phyloP scores from a whole-genome alignment of 352 stramenopile genomes.

The Blastocystis sp. region DNA sequence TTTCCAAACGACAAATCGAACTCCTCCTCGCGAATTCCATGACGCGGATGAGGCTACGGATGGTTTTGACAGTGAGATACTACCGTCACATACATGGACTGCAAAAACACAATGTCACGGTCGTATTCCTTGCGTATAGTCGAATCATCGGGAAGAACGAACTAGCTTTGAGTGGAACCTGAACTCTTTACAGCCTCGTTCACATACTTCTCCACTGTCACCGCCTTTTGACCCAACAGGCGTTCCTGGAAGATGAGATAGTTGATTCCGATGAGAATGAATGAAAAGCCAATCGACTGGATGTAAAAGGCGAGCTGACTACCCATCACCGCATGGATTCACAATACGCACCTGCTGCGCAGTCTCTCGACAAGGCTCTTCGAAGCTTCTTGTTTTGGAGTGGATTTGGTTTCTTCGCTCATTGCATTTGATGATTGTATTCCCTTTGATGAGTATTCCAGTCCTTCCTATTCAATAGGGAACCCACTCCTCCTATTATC shows the following conservation, averaged over 20 bases:
- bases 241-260: slow-evolving; percentile 35
- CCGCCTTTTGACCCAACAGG: background rate
- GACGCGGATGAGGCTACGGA: slow-evolving; percentile 10
- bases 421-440: too few relatives aligned
- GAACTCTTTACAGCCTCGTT: background rate
- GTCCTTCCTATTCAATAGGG: too few relatives aligned
- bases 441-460: too few relatives aligned
- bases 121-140: background rate
- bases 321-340: too few relatives aligned
- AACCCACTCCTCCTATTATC: too few relatives aligned
- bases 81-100: slow-evolving; percentile 24
- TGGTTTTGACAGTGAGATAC: background rate
- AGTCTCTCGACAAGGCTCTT: too few relatives aligned
- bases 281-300: background rate
- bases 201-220: background rate
- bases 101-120: background rate
- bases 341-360: too few relatives aligned
- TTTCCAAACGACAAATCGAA: slow-evolving; percentile 56
- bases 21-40: slow-evolving; percentile 24
- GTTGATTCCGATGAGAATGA: slow-evolving; percentile 2
- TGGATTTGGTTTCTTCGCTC: too few relatives aligned
- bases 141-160: background rate
- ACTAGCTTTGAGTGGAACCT: background rate
- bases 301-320: background rate
- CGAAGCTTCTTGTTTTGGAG: too few relatives aligned